These are phyloP conservation scores for Penicillium malachiteum DNA, from an alignment of 495 filamentous ascomycete genomes.

Conservation along the genomic window DNA sequence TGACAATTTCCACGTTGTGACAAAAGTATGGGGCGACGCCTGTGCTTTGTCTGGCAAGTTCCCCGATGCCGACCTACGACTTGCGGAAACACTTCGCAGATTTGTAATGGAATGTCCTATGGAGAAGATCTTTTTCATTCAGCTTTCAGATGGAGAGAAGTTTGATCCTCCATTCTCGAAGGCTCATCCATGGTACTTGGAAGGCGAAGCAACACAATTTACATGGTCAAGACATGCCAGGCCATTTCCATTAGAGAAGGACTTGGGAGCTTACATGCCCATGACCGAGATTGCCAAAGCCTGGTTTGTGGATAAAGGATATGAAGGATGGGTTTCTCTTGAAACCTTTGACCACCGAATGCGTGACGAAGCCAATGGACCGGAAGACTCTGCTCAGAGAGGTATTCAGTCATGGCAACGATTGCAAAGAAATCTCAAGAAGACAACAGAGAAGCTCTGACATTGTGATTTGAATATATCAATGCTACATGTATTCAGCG, in stretches of 20 bases:
- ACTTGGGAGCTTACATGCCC: constrained; percentile 66
- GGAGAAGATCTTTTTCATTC: constrained; percentile 69
- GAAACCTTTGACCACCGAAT: constrained; percentile 71
- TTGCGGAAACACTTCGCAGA: constrained; percentile 53
- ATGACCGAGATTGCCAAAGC: constrained; percentile 33
- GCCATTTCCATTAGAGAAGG: constrained; percentile 65
- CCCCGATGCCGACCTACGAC: constrained; percentile 50
- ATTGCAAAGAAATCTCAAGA: background rate
- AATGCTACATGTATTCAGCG: background rate
- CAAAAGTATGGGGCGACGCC: constrained; percentile 63
- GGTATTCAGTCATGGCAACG: constrained; percentile 23
- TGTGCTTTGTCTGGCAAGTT: constrained; percentile 49
- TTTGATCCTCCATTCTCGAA: constrained; percentile 56
- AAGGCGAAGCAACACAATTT: constrained; percentile 64
- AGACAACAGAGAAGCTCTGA: too few relatives aligned
- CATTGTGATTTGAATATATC: background rate
- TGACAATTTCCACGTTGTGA: constrained; percentile 72
- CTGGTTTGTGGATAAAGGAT: constrained; percentile 61
- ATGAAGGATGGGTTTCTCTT: constrained; percentile 68
- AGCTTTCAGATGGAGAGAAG: constrained; percentile 69
- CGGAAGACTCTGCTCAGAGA: constrained; percentile 18
- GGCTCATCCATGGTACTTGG: constrained; percentile 60
- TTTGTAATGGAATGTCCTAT: constrained; percentile 54
- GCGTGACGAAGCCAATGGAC: constrained; percentile 42
- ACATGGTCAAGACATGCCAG: constrained; percentile 74